A percentile compares a stretch with the other conserved stretches of the same genome.
Evolutionary conservation across 2,329 filamentous ascomycete genomes (phyloP).

Genomic region (Pseudocercospora vitis): DNA sequence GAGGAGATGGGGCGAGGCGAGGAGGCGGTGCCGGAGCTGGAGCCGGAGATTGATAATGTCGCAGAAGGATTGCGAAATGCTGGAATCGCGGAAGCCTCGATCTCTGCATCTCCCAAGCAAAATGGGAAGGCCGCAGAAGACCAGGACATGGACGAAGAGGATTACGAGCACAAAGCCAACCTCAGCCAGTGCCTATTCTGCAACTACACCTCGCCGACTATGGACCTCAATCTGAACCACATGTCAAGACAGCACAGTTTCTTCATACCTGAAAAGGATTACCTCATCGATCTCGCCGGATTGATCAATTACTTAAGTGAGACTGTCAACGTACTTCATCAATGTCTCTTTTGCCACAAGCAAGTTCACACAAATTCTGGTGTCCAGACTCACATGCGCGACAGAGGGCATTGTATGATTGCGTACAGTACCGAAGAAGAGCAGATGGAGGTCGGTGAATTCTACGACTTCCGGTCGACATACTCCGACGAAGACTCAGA

Average conservation of each 20-base stretch:
- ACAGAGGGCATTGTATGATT: conserved; percentile 96
- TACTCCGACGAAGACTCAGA: conserved; percentile 77
- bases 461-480: conserved; percentile 94
- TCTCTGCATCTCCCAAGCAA: conserved; percentile 4
- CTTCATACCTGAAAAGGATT: conserved; percentile 89
- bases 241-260: conserved; percentile 94
- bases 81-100: conserved; percentile 43
- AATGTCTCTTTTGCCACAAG: conserved; percentile 88
- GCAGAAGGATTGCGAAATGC: conserved; percentile 74
- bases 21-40: no score
- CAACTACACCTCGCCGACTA: conserved; percentile 75
- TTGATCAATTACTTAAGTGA: conserved; percentile 74
- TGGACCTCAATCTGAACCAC: conserved; percentile 76
- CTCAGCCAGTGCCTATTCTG: conserved; percentile 78
- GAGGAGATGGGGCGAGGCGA: no score
- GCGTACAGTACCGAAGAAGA: conserved; percentile 85
- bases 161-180: conserved; percentile 42
- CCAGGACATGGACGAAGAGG: conserved; percentile 40
- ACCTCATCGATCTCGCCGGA: conserved; percentile 78
- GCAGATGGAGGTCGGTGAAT: conserved; percentile 91
- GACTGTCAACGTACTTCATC: conserved; percentile 75
- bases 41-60: conserved; percentile 74
- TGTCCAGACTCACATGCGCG: conserved; percentile 94
- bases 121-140: conserved; percentile 40
- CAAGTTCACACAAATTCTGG: conserved; percentile 74